Evolutionary conservation across 371 early-diverging fungal species (phyloP).

Genomic region (Mortierella sp.): DNA sequence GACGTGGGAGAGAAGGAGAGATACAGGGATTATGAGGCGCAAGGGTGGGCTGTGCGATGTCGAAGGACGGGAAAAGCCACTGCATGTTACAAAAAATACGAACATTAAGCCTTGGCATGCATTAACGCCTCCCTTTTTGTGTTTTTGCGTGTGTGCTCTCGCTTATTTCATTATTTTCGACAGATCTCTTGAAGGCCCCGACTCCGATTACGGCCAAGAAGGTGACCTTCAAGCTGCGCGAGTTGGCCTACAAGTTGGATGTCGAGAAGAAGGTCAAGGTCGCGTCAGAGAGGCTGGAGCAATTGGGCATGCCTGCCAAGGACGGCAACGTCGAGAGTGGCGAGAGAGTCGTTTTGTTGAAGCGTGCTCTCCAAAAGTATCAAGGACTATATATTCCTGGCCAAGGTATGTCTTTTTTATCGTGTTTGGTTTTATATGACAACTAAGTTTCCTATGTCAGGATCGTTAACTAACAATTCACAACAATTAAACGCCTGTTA

Average conservation of each 20-base stretch:
- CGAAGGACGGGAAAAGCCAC: not conserved
- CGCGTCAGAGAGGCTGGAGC: conserved; percentile 70
- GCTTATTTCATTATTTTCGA: conserved; percentile 6
- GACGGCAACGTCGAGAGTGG: conserved; percentile 72
- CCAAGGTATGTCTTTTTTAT: conserved; percentile 27
- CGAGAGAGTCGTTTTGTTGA: conserved; percentile 84
- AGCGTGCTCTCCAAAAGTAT: conserved; percentile 86
- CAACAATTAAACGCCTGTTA: not conserved
- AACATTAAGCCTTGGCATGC: no score
- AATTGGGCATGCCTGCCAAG: conserved; percentile 63
- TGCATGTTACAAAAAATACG: not conserved
- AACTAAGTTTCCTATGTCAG: not conserved
- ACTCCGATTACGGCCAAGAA: conserved; percentile 86
- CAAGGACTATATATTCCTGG: conserved; percentile 78
- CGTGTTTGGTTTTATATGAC: not conserved
- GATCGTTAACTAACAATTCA: not conserved
- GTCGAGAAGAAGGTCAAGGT: conserved; percentile 88
- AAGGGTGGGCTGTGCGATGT: conserved; percentile 17
- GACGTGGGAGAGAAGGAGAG: not conserved
- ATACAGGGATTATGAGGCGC: conserved; percentile 2
- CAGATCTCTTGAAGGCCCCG: conserved; percentile 77
- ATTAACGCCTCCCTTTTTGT: not conserved
- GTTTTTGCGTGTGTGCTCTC: not conserved
- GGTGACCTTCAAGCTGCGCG: conserved; percentile 87
- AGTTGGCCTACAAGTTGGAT: conserved; percentile 87